Evolutionary conservation across 257 asterid species (phyloP).

Genomic region (Solanum chilense): DNA sequence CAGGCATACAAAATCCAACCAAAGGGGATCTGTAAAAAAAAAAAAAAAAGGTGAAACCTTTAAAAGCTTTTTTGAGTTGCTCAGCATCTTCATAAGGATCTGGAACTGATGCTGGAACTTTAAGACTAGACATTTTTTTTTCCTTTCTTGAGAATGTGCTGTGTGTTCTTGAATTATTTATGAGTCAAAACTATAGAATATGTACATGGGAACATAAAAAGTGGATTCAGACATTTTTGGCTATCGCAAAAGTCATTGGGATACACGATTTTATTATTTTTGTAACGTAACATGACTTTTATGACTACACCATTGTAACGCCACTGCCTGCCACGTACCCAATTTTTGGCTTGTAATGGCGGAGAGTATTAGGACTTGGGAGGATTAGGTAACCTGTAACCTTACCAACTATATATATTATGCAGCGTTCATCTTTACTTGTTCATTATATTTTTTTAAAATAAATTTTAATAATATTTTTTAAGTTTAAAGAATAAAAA

Average conservation of each 20-base stretch:
- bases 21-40: background rate
- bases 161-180: background rate
- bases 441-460: too few relatives aligned
- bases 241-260: background rate
- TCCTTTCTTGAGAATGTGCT: background rate
- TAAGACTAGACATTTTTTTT: conserved; percentile 55
- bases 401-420: background rate
- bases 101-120: conserved; percentile 59
- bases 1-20: background rate
- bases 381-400: background rate
- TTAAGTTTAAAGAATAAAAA: too few relatives aligned
- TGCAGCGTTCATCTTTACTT: too few relatives aligned
- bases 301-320: background rate
- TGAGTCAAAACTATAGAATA: background rate
- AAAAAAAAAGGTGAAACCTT: conserved; percentile 25
- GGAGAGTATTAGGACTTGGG: background rate
- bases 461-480: rapidly evolving
- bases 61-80: conserved; percentile 70
- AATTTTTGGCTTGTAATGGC: background rate
- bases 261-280: background rate
- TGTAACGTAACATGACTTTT: background rate
- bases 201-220: background rate
- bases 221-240: background rate
- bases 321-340: background rate
- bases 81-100: conserved; percentile 55